phyloP scores from a whole-genome alignment of 257 asterid genomes.

The Nicotiana knightiana region DNA sequence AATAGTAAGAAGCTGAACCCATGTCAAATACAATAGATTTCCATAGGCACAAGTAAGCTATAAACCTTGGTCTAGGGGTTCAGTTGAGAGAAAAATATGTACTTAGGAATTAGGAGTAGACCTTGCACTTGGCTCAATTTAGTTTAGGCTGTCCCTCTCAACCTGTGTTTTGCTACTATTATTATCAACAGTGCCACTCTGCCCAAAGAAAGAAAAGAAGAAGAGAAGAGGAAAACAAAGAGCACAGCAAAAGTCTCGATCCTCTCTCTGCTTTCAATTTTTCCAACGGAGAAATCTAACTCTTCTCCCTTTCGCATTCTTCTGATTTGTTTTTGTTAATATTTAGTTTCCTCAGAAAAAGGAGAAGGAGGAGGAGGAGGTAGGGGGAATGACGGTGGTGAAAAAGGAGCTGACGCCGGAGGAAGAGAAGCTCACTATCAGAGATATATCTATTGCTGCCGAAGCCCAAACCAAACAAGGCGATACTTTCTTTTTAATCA shows the following conservation, averaged over 20 bases:
- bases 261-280: neutral
- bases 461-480: conserved; percentile 84
- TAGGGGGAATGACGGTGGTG: conserved; percentile 46
- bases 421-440: conserved; percentile 74
- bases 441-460: conserved; percentile 70
- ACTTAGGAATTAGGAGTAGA: neutral
- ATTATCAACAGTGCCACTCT: too few species aligned
- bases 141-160: neutral
- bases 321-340: neutral
- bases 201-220: neutral
- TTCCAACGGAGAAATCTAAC: neutral
- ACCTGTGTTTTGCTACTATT: neutral
- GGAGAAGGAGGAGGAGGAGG: neutral
- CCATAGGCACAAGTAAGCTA: too few species aligned
- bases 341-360: neutral
- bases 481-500: conserved; percentile 77
- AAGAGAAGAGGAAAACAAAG: neutral
- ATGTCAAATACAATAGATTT: too few species aligned
- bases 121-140: neutral
- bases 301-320: neutral
- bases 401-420: conserved; percentile 72
- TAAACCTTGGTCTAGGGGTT: too few species aligned
- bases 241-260: neutral
- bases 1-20: too few species aligned
- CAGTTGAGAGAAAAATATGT: too few species aligned